A percentile compares a stretch with the other conserved stretches of the same genome.
Conservation (phyloP, 2,329 filamentous ascomycete genomes). For the Chalara sp. region DNA sequence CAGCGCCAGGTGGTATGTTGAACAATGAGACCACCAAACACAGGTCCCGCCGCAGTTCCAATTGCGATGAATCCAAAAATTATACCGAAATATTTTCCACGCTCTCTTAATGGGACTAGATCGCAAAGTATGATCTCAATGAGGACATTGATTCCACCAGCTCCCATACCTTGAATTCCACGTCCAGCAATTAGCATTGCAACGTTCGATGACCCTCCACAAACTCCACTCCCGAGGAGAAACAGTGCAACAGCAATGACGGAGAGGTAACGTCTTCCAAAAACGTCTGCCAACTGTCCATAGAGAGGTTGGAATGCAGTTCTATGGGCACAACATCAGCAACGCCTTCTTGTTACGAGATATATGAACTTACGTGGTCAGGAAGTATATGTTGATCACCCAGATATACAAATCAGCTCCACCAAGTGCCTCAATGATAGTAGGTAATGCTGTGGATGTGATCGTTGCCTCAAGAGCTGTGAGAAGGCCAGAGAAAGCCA, state of each 20-base stretch:
- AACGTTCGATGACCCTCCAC: background rate
- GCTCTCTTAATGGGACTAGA: conserved; percentile 39
- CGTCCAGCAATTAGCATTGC: conserved; percentile 1
- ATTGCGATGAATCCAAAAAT: background rate
- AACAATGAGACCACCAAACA: conserved; percentile 1
- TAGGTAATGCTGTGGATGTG: no score
- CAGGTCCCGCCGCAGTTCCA: conserved; percentile 27
- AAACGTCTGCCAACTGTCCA: background rate
- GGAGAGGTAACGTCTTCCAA: background rate
- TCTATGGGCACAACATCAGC: no score
- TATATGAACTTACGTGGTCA: no score
- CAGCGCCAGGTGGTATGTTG: conserved; percentile 34
- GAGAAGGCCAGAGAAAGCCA: no score
- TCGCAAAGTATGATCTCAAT: conserved; percentile 43
- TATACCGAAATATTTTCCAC: conserved; percentile 31
- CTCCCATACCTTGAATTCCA: conserved; percentile 34
- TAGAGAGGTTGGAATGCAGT: no score
- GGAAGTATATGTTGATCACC: no score
- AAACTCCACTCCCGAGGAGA: background rate
- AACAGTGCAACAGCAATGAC: background rate
- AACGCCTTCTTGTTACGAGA: no score
- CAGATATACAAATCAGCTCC: no score
- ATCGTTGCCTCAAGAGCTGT: no score
- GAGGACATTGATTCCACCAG: conserved; percentile 37
- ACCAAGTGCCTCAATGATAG: no score